Evolutionary conservation across 768 basidiomycete species (phyloP), one percentile per base, ranked within the genome.

Genomic region (Pisolithus tinctorius): DNA sequence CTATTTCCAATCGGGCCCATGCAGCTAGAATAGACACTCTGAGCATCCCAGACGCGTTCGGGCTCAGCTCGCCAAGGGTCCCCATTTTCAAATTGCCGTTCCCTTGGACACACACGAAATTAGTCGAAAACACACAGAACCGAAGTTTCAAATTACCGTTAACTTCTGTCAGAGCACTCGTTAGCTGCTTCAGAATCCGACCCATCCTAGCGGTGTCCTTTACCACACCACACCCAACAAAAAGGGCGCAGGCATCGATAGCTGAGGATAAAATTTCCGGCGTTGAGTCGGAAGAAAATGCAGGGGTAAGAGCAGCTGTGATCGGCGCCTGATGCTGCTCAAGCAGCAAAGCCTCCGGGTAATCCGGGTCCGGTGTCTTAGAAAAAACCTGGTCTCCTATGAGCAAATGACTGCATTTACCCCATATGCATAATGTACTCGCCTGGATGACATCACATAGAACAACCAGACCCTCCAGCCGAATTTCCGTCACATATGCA

Each of bases 311-410:
- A 0, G 96, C 96, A 17, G 96, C 93, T 2, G 95, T 96, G 53
- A 99, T 95, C 0, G 96, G 95, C 0, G 96, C 95, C 70, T 99
- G 96, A 66, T 96, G 88, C 65, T 99, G 96, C 63, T 99, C 95
- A 11, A 99, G 79, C 3, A 99, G 73, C 5, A 94, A 74, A 0
- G 89, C 83, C 53, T 91, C 91, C 31, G 90, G 88, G 59, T 92
- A 98, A 48, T 93, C 93, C 2, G 93, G 91, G 69, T 99, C 96
- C 0, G 91, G 88, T 6, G 89, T 80, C 27, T 74, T 69, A 2
- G 91, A 81, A 68, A 99, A 99, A 49, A 86, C 81, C 95, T 97
- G 52, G n/a, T 14, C 17, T 45, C 4, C 39, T 40, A 30, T 54
- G 53, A 45, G 53, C 53, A 20, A 42, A 48, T 38, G 48, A 46